A percentile compares a stretch with the other conserved stretches of the same genome.
Evolutionary conservation across 2,329 filamentous ascomycete species (phyloP).

Genomic region (Canariomyces notabilis): DNA sequence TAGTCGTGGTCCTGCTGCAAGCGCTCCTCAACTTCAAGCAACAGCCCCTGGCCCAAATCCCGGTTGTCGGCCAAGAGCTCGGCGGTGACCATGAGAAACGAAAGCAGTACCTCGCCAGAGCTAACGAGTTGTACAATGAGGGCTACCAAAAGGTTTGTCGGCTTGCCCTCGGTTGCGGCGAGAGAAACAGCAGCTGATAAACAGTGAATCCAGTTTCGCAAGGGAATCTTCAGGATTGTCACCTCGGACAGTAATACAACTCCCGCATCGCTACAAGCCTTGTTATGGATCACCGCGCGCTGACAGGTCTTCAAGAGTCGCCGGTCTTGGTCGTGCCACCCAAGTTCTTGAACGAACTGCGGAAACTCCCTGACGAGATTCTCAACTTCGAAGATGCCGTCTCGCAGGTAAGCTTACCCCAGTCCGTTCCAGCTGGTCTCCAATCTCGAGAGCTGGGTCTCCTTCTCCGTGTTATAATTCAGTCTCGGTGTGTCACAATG

Average conservation of each 20-base stretch:
- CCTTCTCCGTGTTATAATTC: no score
- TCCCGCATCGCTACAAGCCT: background rate
- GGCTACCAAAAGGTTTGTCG: conserved; percentile 29
- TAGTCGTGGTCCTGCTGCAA: conserved; percentile 20
- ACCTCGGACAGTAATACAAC: conserved; percentile 22
- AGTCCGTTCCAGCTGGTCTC: no score
- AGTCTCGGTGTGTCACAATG: no score
- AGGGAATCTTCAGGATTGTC: conserved; percentile 28
- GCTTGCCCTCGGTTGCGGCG: no score
- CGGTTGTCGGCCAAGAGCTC: conserved; percentile 26
- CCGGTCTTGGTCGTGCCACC: conserved; percentile 29
- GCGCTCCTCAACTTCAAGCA: conserved; percentile 15
- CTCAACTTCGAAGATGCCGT: conserved; percentile 29
- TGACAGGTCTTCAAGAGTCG: conserved; percentile 16
- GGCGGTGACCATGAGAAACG: conserved; percentile 26
- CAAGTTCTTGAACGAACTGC: conserved; percentile 30
- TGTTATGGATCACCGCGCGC: background rate
- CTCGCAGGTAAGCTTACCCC: background rate
- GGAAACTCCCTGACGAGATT: conserved; percentile 30
- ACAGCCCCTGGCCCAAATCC: conserved; percentile 23
- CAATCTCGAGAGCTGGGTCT: no score
- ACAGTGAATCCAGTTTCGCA: conserved; percentile 27
- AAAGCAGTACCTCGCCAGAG: conserved; percentile 24
- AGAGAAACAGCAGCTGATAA: background rate
- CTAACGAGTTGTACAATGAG: conserved; percentile 25